Base-by-base conservation (phyloP, 805 yeast species). In the Pichia eremophila region DNA sequence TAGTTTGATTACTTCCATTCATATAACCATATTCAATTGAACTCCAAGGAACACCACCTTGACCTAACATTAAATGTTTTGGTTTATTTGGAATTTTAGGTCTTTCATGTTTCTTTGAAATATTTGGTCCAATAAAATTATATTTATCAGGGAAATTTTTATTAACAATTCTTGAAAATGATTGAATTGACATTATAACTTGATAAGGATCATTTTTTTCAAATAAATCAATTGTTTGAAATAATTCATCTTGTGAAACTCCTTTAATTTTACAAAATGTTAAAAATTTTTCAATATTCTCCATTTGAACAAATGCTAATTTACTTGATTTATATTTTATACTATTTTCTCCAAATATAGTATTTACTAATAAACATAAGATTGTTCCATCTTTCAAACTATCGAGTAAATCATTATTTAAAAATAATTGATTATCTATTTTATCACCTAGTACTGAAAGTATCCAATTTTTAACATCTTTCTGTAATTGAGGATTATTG, bases 251-350 rank as follows among this genome's bases (percentile, higher is more conserved):
- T 54, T 84, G 83, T 7, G 89, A 86, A 3, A 87, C 80, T 2
- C 91, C 91, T 45, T 79, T 69, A 5, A 60, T 46, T 52, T 80
- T 76, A 44, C 88, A 79, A 46, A 81, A 78, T 7, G 71, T 65
- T 37, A 87, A 66, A 57, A 87, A 87, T 53, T 77, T 77, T 44
- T 87, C 78, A 34, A 87, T 85, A 57, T 86, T 86, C 58, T 87
- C 95, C 96, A 87, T 87, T 64, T 81, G 78, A 15, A 80, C 75
- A 61, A 86, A 87, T 3, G 95, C 91, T 82, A 85, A 79, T 45
- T 71, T 69, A 11, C 87, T 77, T 44, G 70, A 71, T 59, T 83
- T 85, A 60, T 63, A 80, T 51, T 72, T 75, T 4, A 70, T 60
- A 2, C 68, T 62, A 11, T 52, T 46, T 0, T 68, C 64, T 7